phyloP scores from a whole-genome alignment of 23 red algal species.

The Gracilaria caudata region DNA sequence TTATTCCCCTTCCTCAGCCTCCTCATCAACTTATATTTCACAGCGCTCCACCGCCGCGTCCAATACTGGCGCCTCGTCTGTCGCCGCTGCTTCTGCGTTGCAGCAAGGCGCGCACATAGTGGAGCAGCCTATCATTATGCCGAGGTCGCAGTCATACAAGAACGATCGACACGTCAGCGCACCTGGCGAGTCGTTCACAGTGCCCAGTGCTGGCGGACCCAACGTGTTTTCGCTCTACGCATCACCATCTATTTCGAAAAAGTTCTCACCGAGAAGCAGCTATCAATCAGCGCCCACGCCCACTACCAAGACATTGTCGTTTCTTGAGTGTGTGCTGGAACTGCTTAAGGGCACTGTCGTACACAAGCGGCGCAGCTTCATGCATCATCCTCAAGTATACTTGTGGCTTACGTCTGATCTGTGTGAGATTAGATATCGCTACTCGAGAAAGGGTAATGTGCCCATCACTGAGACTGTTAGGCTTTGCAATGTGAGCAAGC shows the following conservation, averaged over 20 bases:
- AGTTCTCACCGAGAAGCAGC: background rate
- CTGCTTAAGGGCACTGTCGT: constrained; percentile 49
- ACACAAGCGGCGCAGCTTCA: constrained; percentile 34
- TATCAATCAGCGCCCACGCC: constrained; percentile 12
- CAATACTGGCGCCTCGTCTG: background rate
- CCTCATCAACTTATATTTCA: background rate
- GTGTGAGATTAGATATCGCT: constrained; percentile 22
- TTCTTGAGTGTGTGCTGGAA: constrained; percentile 75
- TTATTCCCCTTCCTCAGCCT: background rate
- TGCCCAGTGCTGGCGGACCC: background rate
- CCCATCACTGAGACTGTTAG: constrained; percentile 1
- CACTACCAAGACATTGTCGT: constrained; percentile 52
- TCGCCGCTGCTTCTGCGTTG: background rate
- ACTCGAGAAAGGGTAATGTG: constrained; percentile 6
- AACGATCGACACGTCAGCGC: background rate
- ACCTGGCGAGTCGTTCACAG: too few relatives aligned
- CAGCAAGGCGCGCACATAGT: background rate
- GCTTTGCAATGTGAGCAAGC: constrained; percentile 39
- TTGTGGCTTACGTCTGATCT: constrained; percentile 65
- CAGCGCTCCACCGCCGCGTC: background rate
- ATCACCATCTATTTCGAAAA: background rate
- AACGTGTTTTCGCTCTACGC: constrained; percentile 4
- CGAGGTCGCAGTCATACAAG: background rate
- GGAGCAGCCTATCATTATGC: background rate
- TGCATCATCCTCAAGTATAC: constrained; percentile 28